A percentile compares a stretch with the other conserved stretches of the same genome.
Evolutionary conservation across 164 flowering plant species (phyloP).

Genomic region (Dillenia turbinata): DNA sequence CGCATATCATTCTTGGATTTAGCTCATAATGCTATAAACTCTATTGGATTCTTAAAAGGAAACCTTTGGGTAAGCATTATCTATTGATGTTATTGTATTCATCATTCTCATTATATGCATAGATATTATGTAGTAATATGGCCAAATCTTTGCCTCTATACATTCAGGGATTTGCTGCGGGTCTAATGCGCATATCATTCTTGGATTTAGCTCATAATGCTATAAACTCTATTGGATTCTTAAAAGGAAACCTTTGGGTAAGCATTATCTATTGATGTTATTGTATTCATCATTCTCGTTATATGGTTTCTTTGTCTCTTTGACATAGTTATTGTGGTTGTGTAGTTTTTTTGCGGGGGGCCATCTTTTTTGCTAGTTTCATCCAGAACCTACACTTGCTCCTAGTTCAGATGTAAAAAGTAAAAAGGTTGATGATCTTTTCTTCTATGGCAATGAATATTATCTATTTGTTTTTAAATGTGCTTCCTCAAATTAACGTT

Average conservation of each 20-base stretch:
- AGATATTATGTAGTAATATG: too few species aligned
- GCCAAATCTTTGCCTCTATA: background rate
- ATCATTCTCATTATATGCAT: too few species aligned
- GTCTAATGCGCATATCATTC: slow-evolving; percentile 97
- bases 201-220: slow-evolving; percentile 97
- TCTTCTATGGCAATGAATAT: background rate
- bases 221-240: slow-evolving; percentile 83
- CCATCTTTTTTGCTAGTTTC: slow-evolving; percentile 80
- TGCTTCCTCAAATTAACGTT: background rate
- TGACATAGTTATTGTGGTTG: slow-evolving; percentile 7
- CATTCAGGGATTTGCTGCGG: slow-evolving; percentile 93
- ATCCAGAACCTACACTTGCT: slow-evolving; percentile 77
- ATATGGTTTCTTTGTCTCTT: too few species aligned
- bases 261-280: slow-evolving; percentile 4
- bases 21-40: slow-evolving; percentile 93
- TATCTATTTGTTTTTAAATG: background rate
- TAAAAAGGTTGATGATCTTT: slow-evolving; percentile 46
- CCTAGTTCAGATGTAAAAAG: slow-evolving; percentile 44
- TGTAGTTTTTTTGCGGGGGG: slow-evolving; percentile 96
- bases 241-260: slow-evolving; percentile 94
- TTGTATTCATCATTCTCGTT: too few species aligned
- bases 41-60: slow-evolving; percentile 88
- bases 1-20: slow-evolving; percentile 94
- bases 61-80: slow-evolving; percentile 75
- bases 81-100: background rate